Percentiles rank a stretch among this genome's conserved stretches.
phyloP scores from a whole-genome alignment of 2,329 filamentous ascomycete genomes.

The Xylaria hypoxylon region DNA sequence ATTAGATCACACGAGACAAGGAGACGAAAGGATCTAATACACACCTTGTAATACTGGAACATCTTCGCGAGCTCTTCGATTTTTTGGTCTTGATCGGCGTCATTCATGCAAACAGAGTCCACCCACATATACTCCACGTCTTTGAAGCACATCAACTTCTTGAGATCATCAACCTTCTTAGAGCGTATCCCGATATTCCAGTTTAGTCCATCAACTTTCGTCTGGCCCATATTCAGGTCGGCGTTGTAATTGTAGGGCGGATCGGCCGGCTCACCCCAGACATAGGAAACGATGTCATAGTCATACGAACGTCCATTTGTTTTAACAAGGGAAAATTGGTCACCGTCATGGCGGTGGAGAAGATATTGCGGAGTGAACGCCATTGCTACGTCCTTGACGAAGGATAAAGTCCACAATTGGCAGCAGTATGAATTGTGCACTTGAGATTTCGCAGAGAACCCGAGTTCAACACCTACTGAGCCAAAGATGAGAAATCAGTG shows the following conservation, averaged over 20 bases:
- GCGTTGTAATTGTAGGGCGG: conserved; percentile 6
- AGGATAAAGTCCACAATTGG: not conserved
- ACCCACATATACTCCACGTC: conserved; percentile 35
- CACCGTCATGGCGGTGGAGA: conserved; percentile 21
- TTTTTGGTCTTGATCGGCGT: conserved; percentile 26
- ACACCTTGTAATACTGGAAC: conserved; percentile 36
- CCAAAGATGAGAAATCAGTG: not conserved
- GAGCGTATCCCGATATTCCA: conserved; percentile 26
- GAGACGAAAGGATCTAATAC: not conserved
- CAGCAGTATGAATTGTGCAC: not conserved
- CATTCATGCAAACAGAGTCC: conserved; percentile 38
- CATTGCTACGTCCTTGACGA: conserved; percentile 4
- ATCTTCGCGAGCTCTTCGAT: conserved; percentile 34
- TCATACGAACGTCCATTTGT: conserved; percentile 12
- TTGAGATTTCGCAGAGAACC: not conserved
- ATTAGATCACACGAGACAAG: not conserved
- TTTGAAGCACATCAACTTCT: conserved; percentile 28
- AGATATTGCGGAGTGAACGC: conserved; percentile 26
- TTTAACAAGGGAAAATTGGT: conserved; percentile 30
- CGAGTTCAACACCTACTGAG: not conserved
- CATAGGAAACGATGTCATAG: conserved; percentile 36
- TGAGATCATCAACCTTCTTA: conserved; percentile 30
- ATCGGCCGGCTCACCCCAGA: conserved; percentile 25
- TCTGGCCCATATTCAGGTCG: not conserved
- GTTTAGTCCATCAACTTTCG: conserved; percentile 16